A percentile compares a stretch with the other conserved stretches of the same genome.
Evolutionary conservation across 228 moss, liverwort and hornwort genomes (phyloP).

Genomic region (Sphagnum fallax): DNA sequence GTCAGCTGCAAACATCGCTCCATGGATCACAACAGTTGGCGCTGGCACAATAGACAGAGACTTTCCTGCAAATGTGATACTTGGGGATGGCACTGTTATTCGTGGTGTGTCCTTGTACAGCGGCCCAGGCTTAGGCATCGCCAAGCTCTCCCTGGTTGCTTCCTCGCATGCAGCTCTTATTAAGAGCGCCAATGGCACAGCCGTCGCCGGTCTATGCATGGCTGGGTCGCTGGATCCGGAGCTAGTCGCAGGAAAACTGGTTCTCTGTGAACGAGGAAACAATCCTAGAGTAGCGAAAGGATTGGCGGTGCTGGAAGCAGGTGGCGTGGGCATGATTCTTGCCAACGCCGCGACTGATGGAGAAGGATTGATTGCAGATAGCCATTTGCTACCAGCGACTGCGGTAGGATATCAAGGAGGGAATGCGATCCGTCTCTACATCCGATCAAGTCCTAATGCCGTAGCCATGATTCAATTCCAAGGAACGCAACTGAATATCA

Average conservation of each 20-base stretch:
- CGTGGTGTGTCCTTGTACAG: conserved; percentile 36
- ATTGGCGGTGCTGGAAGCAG: conserved; percentile 1
- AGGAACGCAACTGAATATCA: background rate
- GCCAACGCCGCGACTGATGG: conserved; percentile 1
- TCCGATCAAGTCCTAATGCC: background rate
- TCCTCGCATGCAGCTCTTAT: conserved; percentile 7
- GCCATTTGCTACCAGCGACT: conserved; percentile 4
- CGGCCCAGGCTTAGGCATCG: conserved; percentile 18
- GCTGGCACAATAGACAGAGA: conserved; percentile 44
- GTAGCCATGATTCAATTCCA: conserved; percentile 1
- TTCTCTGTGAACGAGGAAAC: conserved; percentile 37
- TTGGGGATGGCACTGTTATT: conserved; percentile 20
- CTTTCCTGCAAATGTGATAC: conserved; percentile 34
- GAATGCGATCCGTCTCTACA: background rate
- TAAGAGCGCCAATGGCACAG: background rate
- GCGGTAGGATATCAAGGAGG: background rate
- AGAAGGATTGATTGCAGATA: background rate
- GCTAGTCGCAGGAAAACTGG: conserved; percentile 36
- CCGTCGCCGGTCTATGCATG: background rate
- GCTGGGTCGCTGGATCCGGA: conserved; percentile 25
- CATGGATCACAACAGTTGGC: conserved; percentile 43
- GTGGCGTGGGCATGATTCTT: conserved; percentile 9
- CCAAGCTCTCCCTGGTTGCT: conserved; percentile 20
- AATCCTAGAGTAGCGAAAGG: conserved; percentile 15
- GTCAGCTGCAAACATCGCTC: conserved; percentile 38